Percentiles rank a stretch among this genome's conserved stretches.
Conservation (phyloP, 805 yeast species). For the Kodamaea jinghongensis region DNA sequence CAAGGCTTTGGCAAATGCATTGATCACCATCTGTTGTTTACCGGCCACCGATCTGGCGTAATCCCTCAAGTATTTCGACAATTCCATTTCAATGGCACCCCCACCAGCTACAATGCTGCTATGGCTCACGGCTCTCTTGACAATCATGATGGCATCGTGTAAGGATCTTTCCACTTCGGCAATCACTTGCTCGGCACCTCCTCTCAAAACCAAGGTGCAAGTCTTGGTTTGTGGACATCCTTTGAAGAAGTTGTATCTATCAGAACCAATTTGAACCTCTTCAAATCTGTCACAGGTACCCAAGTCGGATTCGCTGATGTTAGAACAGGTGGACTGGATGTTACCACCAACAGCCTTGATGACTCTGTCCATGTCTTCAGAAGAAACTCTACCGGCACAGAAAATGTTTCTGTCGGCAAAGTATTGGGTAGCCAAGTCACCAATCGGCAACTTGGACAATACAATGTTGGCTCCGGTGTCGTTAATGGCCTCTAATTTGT, state of each 20-base stretch:
- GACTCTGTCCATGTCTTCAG: constrained; percentile 90
- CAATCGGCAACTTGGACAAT: constrained; percentile 91
- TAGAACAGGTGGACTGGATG: constrained; percentile 72
- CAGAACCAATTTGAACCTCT: constrained; percentile 94
- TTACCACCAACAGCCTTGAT: constrained; percentile 92
- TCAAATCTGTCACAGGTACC: constrained; percentile 86
- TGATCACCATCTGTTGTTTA: constrained; percentile 88
- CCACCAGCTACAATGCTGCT: constrained; percentile 95
- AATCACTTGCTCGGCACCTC: constrained; percentile 97
- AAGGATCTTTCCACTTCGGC: constrained; percentile 97
- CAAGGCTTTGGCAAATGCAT: constrained; percentile 90
- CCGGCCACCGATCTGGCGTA: constrained; percentile 87
- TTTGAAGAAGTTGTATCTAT: constrained; percentile 86
- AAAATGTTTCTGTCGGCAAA: constrained; percentile 95
- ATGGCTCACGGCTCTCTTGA: constrained; percentile 88
- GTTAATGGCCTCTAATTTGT: constrained; percentile 80
- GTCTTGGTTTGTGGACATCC: constrained; percentile 93
- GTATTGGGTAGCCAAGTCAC: constrained; percentile 97
- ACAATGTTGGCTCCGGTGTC: constrained; percentile 89
- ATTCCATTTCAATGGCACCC: constrained; percentile 98
- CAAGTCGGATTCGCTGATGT: constrained; percentile 60
- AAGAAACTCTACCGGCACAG: constrained; percentile 93
- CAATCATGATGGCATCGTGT: constrained; percentile 98
- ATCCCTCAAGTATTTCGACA: constrained; percentile 84
- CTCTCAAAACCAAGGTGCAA: constrained; percentile 89